Conservation (phyloP, 441 rosid genomes). For the Breynia disticha region DNA sequence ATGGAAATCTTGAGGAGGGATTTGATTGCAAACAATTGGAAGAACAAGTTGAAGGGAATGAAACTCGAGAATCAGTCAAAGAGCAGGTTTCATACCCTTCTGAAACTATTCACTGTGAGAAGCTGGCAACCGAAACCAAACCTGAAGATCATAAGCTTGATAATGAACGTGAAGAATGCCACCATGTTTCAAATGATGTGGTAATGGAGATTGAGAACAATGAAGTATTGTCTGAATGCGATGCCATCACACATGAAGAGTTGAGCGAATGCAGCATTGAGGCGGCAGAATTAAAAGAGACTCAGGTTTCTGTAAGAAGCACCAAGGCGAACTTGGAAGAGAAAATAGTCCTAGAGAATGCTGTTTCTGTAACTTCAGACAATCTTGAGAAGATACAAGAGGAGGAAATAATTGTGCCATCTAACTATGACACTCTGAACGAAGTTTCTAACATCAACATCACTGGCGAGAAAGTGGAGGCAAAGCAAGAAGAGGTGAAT, state of each 20-base stretch:
- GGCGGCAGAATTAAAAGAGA: not conserved
- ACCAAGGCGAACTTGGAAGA: not conserved
- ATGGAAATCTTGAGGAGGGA: no score
- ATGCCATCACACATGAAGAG: no score
- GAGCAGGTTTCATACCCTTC: not conserved
- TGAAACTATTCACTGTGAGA: not conserved
- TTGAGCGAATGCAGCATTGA: no score
- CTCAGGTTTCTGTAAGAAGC: constrained; percentile 9
- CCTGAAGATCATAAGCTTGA: not conserved
- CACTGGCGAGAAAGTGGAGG: constrained; percentile 15
- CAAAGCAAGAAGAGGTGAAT: constrained; percentile 11
- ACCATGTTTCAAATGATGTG: not conserved
- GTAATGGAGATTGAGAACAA: not conserved
- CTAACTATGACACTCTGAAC: constrained; percentile 9
- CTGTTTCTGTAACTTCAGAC: constrained; percentile 1
- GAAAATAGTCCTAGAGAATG: no score
- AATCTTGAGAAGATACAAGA: constrained; percentile 12
- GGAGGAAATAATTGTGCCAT: constrained; percentile 11
- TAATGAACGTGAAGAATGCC: not conserved
- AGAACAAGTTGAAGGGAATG: not conserved
- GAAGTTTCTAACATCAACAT: constrained; percentile 20
- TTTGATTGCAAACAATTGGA: no score
- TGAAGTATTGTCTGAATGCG: constrained; percentile 3
- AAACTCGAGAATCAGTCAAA: constrained; percentile 4
- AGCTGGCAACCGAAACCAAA: not conserved